phyloP scores from a whole-genome alignment of 2,329 filamentous ascomycete genomes.

The Eurotiales sp. region DNA sequence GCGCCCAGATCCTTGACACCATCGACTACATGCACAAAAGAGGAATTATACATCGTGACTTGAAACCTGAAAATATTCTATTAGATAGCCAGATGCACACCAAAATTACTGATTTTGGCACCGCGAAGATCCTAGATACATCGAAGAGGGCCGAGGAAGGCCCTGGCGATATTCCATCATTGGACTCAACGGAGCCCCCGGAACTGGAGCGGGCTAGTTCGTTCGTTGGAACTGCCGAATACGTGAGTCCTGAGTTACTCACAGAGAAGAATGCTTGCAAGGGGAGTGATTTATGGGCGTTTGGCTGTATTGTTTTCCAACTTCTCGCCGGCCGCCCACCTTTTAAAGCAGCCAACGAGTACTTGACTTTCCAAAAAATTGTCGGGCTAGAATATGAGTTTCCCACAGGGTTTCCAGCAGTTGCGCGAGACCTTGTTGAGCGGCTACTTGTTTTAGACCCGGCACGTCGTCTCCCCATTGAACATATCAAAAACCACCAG shows the following conservation, averaged over 20 bases:
- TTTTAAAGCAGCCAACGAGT: conserved; percentile 94
- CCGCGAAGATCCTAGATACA: conserved; percentile 80
- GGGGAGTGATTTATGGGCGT: conserved; percentile 96
- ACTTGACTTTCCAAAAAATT: conserved; percentile 97
- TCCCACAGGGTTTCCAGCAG: conserved; percentile 77
- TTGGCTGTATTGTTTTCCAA: conserved; percentile 97
- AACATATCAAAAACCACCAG: conserved; percentile 93
- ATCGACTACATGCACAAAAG: conserved; percentile 98
- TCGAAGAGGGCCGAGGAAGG: conserved; percentile 43
- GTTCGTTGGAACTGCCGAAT: conserved; percentile 96
- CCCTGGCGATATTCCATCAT: conserved; percentile 42
- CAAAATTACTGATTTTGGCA: conserved; percentile 98
- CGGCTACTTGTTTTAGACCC: conserved; percentile 87
- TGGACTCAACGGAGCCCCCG: conserved; percentile 52
- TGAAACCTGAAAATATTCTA: conserved; percentile 96
- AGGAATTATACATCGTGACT: conserved; percentile 91
- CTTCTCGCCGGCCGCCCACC: conserved; percentile 91
- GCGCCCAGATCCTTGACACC: conserved; percentile 90
- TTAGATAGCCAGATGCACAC: conserved; percentile 95
- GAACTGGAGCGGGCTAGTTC: conserved; percentile 79
- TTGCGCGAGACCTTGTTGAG: conserved; percentile 86
- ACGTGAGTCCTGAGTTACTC: conserved; percentile 94
- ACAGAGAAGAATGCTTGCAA: conserved; percentile 97
- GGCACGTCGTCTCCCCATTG: conserved; percentile 75
- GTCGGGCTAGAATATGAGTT: conserved; percentile 92